Base-by-base conservation (phyloP, 352 stramenopile genomes). In the Poterioochromonas sp. region DNA sequence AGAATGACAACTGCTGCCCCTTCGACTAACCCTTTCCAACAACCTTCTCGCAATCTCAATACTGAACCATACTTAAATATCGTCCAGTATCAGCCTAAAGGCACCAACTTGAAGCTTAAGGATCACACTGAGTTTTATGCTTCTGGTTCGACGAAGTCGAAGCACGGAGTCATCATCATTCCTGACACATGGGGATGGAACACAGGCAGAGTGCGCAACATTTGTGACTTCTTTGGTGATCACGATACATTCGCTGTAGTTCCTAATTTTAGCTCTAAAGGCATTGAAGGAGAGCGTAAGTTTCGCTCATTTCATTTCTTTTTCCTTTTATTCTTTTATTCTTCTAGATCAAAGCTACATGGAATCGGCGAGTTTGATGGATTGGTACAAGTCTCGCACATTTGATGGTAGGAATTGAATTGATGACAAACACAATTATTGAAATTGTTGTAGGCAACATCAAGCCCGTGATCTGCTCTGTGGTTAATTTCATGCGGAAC, bases 111-210 rank as follows among this genome's bases (percentile, higher is more conserved):
- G 12, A 68, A 68, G 26, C 34, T 68, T 11, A 68, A 68, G 34
- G 58, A 68, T 39, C 5, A 68, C 12, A 68, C 58, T 39, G 26
- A 68, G 26, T 68, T 68, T 26, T 68, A 68, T 68, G 58, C 26
- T 32, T 15, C 34, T 68, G 58, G 58, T 40, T 29, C 26, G 26
- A 35, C 58, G 5, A 5, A 26, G 5, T 5, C 5, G 8, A 68
- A 68, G 58, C 58, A 35, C 11, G 58, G 58, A 18, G 58, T 68
- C 5, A 68, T 68, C 58, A 37, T 68, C 8, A 68, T 68, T 68
- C 29, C 58, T 8, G 58, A 68, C 34, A 68, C 58, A 8, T 37
- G 12, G 12, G 58, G 58, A 18, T 68, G 58, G 58, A 68, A 68
- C 26, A 18, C 58, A 29, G 58, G 58, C 11, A 12, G 58, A 68